Conservation (phyloP, 208 protist species). For the Acanthamoeba culbertsoni region DNA sequence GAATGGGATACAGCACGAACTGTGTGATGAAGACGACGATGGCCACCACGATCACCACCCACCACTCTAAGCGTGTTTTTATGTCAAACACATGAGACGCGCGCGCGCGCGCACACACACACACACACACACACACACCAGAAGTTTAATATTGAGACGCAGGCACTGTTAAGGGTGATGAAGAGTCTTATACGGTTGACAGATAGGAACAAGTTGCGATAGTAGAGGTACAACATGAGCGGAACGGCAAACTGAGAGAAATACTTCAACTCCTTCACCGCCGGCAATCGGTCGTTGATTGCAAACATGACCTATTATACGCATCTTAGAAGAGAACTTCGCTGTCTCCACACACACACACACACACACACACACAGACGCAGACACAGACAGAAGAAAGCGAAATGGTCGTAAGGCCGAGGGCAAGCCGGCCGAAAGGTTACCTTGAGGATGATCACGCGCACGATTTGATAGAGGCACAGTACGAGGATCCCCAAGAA, state of each 20-base stretch:
- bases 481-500: background rate
- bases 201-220: constrained; percentile 41
- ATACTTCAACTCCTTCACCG: constrained; percentile 22
- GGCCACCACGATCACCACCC: constrained; percentile 1
- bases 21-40: background rate
- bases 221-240: constrained; percentile 34
- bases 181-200: constrained; percentile 7
- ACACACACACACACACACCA: background rate
- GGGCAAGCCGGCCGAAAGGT: too few relatives aligned
- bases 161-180: background rate
- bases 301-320: background rate
- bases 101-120: background rate
- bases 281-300: constrained; percentile 1
- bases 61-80: background rate
- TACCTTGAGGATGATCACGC: background rate
- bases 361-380: too few relatives aligned
- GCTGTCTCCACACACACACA: too few relatives aligned
- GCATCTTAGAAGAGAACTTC: too few relatives aligned
- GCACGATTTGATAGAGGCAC: background rate
- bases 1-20: constrained; percentile 13
- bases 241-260: constrained; percentile 46
- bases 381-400: background rate
- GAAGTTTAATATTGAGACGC: background rate
- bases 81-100: background rate
- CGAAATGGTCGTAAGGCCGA: background rate